Conservation (phyloP, 2,329 filamentous ascomycete species). For the Colletotrichum costaricense region DNA sequence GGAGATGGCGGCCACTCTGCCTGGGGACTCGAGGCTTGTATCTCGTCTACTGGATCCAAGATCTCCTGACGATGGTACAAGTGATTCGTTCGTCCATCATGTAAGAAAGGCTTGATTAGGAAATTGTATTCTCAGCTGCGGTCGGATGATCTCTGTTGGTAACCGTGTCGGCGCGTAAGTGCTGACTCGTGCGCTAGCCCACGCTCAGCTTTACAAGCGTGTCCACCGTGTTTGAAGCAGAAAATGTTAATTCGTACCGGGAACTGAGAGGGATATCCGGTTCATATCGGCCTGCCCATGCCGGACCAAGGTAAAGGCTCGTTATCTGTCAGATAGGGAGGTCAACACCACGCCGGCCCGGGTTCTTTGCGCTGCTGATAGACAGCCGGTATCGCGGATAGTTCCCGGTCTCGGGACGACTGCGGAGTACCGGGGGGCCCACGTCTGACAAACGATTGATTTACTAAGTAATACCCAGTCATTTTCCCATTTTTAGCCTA, state of each 20-base stretch:
- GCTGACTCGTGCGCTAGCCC: too few relatives aligned
- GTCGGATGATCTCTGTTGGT: too few relatives aligned
- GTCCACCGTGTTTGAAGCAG: not conserved
- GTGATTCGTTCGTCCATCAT: too few relatives aligned
- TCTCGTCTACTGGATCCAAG: not conserved
- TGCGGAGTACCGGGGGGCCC: not conserved
- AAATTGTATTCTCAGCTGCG: too few relatives aligned
- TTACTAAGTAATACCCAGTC: not conserved
- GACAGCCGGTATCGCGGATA: not conserved
- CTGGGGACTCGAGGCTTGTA: not conserved
- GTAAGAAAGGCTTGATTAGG: too few relatives aligned
- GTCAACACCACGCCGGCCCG: not conserved
- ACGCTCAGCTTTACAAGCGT: not conserved
- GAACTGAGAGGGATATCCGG: not conserved
- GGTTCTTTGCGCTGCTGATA: not conserved
- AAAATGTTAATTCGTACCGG: not conserved
- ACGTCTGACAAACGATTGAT: not conserved
- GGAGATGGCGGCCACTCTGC: not conserved
- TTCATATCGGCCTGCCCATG: not conserved
- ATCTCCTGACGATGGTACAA: too few relatives aligned
- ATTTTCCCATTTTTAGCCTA: not conserved
- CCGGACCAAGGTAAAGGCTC: not conserved
- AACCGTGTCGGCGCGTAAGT: too few relatives aligned
- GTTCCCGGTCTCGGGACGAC: conserved; percentile 3
- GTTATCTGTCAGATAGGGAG: not conserved